Evolutionary conservation across 2,329 filamentous ascomycete species (phyloP), one percentile per base, ranked within the genome.

Genomic region (Xylariaceae sp.): DNA sequence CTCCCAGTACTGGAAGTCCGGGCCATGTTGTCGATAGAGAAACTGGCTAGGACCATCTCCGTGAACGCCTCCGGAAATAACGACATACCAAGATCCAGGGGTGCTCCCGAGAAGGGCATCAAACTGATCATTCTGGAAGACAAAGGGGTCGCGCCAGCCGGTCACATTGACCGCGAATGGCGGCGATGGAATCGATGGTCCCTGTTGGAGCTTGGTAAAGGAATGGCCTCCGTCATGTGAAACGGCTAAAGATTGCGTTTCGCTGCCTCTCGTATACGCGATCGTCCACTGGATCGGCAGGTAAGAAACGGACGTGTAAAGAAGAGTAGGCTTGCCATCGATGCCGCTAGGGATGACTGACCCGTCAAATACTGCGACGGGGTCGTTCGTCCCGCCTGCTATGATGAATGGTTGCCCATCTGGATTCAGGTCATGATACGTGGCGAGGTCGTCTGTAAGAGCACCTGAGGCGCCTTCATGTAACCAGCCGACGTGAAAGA

Each of bases 211-310:
- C 46, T 75, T 76, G 23, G 73, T 72, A 47, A 75, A 75, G 56
- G 75, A 77, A 10, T 63, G 64, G n/a, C 74, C 74, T 16, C 58
- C 57, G 41, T 65, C 64, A 10, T n/a, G 10, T 20, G 70, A 73
- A 4, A 77, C 69, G 1, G 77, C 78, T 1, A 79, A 65, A 14
- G 73, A 74, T 49, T 80, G 76, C 0, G 76, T 76, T 59, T 81
- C 78, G 40, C 74, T 75, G 7, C 75, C 76, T 9, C 74, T 71
- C n/a, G 72, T 76, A 56, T 80, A 78, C 21, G 70, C 67, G 40
- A 78, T 71, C 7, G 74, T 78, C 76, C 76, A 79, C 40, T 77
- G 73, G 12, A 79, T 78, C 0, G 77, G 77, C 7, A 78, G 61
- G 56, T 71, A 76, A 18, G 71, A 73, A 12, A 79, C 75, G 1